These are phyloP conservation scores for Myxozyma vanderwaltii DNA, from an alignment of 805 yeast species.

Conservation along the genomic window DNA sequence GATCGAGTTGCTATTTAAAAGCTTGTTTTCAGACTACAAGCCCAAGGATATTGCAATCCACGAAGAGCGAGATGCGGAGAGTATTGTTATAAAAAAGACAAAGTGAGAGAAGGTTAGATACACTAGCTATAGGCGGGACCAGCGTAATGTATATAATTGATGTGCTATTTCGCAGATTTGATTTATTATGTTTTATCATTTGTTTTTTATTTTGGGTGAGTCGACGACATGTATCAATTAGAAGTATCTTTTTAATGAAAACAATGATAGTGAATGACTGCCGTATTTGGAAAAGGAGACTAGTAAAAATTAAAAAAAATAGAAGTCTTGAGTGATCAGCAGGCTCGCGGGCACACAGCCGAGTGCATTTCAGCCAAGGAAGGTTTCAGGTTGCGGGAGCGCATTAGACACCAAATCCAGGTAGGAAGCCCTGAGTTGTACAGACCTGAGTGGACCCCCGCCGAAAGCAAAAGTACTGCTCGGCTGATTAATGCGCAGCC, in stretches of 20 bases:
- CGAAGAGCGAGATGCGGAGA: conserved; percentile 23
- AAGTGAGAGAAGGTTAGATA: background rate
- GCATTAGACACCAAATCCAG: background rate
- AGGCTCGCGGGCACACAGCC: too few relatives aligned
- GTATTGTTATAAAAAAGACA: conserved; percentile 22
- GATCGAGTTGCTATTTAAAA: conserved; percentile 78
- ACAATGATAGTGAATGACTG: too few relatives aligned
- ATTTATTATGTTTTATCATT: too few relatives aligned
- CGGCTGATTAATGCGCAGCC: too few relatives aligned
- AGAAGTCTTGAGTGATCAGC: too few relatives aligned
- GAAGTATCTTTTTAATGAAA: background rate
- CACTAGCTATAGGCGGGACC: background rate
- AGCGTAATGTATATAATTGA: background rate
- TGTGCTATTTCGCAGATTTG: background rate
- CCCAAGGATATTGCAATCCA: conserved; percentile 82
- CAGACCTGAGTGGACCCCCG: too few relatives aligned
- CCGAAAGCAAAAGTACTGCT: background rate
- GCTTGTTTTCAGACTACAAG: conserved; percentile 83
- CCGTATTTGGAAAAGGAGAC: too few relatives aligned
- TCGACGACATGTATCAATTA: background rate
- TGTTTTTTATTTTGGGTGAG: too few relatives aligned
- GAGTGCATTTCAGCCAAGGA: too few relatives aligned
- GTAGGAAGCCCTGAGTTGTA: too few relatives aligned
- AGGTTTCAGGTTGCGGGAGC: too few relatives aligned
- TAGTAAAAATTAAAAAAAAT: too few relatives aligned